Conservation (phyloP, 768 basidiomycete genomes). For the Mycena amicta region DNA sequence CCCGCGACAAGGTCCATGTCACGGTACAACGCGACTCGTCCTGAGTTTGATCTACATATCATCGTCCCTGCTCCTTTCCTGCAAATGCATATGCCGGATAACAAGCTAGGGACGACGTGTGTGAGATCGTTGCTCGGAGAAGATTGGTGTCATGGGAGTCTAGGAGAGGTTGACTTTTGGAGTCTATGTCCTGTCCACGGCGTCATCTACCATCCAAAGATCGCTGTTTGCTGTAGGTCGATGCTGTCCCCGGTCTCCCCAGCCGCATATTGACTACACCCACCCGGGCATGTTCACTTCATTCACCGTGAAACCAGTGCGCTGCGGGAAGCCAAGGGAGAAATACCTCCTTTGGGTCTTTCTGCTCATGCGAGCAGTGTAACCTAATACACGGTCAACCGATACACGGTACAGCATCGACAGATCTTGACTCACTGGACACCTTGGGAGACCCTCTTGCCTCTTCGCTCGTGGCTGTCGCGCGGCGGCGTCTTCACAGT, state of each 20-base stretch:
- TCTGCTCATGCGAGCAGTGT: too few species aligned
- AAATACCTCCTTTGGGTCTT: too few species aligned
- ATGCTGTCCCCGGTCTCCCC: constrained; percentile 1
- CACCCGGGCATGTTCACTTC: background rate
- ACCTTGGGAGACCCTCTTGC: too few species aligned
- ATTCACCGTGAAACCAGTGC: background rate
- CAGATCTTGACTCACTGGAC: too few species aligned
- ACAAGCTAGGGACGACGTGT: too few species aligned
- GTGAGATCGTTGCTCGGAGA: background rate
- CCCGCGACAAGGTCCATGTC: background rate
- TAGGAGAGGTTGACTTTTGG: background rate
- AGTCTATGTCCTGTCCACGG: background rate
- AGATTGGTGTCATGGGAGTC: background rate
- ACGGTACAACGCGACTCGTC: background rate
- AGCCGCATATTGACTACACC: background rate
- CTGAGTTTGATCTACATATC: background rate
- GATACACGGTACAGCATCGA: too few species aligned
- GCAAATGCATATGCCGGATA: background rate
- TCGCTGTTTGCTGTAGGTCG: background rate
- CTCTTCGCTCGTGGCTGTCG: too few species aligned
- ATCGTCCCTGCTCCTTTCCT: background rate
- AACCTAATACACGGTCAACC: too few species aligned
- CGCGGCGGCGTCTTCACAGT: too few species aligned
- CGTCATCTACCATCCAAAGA: background rate
- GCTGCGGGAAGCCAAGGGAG: too few species aligned